phyloP scores from a whole-genome alignment of 2,329 filamentous ascomycete genomes.

The Trichophyton rubrum region DNA sequence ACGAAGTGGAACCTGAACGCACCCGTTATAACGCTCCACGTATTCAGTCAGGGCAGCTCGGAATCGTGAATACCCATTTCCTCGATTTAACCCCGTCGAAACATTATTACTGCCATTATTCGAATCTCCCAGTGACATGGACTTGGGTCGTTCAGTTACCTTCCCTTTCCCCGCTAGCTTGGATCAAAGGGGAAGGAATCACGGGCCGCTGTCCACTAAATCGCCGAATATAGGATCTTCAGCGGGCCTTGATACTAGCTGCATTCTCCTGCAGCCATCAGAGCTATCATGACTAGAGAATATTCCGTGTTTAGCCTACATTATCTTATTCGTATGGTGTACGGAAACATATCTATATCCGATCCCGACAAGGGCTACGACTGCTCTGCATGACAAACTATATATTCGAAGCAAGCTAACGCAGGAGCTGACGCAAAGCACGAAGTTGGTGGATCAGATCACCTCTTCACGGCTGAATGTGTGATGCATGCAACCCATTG shows the following conservation, averaged over 20 bases:
- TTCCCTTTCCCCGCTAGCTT: neutral
- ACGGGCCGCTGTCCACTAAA: neutral
- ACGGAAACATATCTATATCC: neutral
- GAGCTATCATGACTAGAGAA: neutral
- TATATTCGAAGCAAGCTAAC: neutral
- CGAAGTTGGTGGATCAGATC: neutral
- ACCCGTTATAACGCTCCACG: constrained; percentile 3
- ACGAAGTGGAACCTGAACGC: constrained; percentile 4
- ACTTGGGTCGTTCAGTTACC: constrained; percentile 7
- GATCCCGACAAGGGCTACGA: neutral
- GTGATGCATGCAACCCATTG: neutral
- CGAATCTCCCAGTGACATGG: constrained; percentile 13
- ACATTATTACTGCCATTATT: neutral
- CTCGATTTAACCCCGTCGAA: neutral
- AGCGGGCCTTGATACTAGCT: neutral
- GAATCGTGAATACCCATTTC: constrained; percentile 3
- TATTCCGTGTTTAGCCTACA: neutral
- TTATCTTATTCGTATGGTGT: neutral
- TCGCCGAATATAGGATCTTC: neutral
- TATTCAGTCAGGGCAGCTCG: constrained; percentile 1
- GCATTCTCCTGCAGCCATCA: neutral
- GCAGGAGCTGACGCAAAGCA: constrained; percentile 1
- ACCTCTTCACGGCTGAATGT: neutral
- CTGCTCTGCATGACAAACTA: neutral
- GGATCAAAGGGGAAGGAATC: neutral